Evolutionary conservation across 768 basidiomycete species (phyloP).

Genomic region (Rickenella mellea): DNA sequence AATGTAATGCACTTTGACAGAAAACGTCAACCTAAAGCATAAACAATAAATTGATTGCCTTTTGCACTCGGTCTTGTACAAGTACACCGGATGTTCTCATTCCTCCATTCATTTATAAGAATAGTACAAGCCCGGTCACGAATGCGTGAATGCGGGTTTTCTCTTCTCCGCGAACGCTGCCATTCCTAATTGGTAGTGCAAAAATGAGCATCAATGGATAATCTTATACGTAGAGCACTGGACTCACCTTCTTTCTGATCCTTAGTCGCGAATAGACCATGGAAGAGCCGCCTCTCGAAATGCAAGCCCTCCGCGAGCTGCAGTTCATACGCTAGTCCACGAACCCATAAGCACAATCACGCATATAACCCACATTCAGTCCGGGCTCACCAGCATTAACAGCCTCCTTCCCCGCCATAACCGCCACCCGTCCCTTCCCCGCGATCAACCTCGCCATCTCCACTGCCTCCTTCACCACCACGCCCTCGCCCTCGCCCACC

Average conservation of each 20-base stretch:
- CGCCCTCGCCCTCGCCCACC: slow-evolving; percentile 64
- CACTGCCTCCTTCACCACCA: slow-evolving; percentile 82
- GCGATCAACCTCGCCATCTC: slow-evolving; percentile 71
- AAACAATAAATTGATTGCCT: no score
- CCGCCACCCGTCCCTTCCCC: slow-evolving; percentile 72
- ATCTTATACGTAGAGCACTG: background rate
- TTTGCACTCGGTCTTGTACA: no score
- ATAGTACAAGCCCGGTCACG: slow-evolving; percentile 13
- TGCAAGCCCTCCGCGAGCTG: slow-evolving; percentile 73
- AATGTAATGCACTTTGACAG: no score
- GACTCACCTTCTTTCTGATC: slow-evolving; percentile 90
- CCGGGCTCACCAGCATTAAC: slow-evolving; percentile 68
- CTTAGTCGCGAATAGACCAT: slow-evolving; percentile 82
- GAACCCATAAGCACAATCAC: background rate
- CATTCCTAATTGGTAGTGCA: slow-evolving; percentile 65
- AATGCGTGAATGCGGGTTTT: slow-evolving; percentile 72
- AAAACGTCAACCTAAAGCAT: no score
- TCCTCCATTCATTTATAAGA: background rate
- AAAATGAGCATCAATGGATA: slow-evolving; percentile 4
- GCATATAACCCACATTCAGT: background rate
- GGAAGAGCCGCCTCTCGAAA: slow-evolving; percentile 86
- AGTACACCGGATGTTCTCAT: no score
- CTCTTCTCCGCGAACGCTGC: slow-evolving; percentile 90
- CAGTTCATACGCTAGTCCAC: slow-evolving; percentile 63
- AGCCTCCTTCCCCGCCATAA: slow-evolving; percentile 86